These are phyloP conservation scores for Lactarius quietus DNA, from an alignment of 768 basidiomycete species.

Conservation along the genomic window DNA sequence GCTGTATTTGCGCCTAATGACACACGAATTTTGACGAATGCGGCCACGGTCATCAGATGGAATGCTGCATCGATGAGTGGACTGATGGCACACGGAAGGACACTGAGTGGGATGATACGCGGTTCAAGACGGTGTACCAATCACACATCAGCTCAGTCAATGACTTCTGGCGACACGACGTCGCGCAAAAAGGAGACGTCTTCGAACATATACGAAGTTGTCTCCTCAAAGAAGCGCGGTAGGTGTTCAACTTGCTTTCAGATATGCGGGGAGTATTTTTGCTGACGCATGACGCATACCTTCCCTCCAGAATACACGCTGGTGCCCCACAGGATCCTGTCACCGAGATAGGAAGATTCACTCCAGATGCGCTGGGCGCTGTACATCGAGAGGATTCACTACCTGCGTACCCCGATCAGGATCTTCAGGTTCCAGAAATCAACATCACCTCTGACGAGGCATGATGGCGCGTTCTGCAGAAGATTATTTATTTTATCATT, in stretches of 20 bases:
- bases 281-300: neutral
- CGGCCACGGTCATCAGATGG: neutral
- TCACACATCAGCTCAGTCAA: slow-evolving; percentile 2
- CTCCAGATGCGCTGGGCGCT: neutral
- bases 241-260: neutral
- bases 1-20: neutral
- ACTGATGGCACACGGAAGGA: neutral
- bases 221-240: slow-evolving; percentile 5
- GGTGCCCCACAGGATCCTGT: neutral
- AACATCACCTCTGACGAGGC: neutral
- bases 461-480: neutral
- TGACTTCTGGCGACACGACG: neutral
- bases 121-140: neutral
- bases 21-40: neutral
- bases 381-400: neutral
- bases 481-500: neutral
- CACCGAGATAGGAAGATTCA: neutral
- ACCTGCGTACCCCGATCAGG: neutral
- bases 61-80: slow-evolving; percentile 19
- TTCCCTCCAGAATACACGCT: slow-evolving; percentile 1
- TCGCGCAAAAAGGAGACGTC: neutral
- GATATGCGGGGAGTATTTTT: neutral
- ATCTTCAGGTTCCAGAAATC: neutral
- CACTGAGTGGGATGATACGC: neutral
- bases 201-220: slow-evolving; percentile 4